Base-by-base conservation (phyloP, 192 early-diverging fungal genomes). In the Coemansia sp. region DNA sequence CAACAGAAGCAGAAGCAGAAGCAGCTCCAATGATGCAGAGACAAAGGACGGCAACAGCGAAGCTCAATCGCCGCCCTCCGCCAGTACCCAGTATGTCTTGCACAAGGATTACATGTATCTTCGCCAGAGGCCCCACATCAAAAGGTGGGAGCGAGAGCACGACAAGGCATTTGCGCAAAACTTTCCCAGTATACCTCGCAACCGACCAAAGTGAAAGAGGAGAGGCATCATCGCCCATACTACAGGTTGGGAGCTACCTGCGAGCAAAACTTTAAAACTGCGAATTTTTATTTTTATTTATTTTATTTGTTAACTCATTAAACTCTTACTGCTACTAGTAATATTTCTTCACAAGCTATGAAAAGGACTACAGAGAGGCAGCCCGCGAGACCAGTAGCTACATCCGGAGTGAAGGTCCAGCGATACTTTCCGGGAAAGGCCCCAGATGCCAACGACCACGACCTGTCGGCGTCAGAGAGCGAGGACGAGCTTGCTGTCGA, bases 381-480 rank as follows among this genome's bases (percentile, higher is more conserved):
- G 27, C 20, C 58, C 2, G 24, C 71, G 4, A 62, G 19, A 39
- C 60, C 39, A 6, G 73, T 71, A 3, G 64, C 68, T 22, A 83
- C 74, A 4, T 83, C 80, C 6, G 75, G 80, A 6, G 71, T 46
- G 27, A 70, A 59, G 24, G 72, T 74, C 1, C 59, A 62, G 57
- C 71, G 80, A 15, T 83, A 83, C 51, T 83, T 83, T 59, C 80
- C 80, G 6, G 80, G 80, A 5, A 83, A 83, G 51, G 80, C 71
- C 35, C 80, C 80, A 4, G 64, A 64, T 22, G 51, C 27, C 41
- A 25, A 19, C 1, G 46, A 56, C 0, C 36, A 58, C 27, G 64
- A 73, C 22, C 51, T 83, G 32, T 77, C 75, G 14, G 76, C 54
- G 2, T 77, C 75, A 1, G 80, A 77, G 11, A 67, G 47, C 37